These are phyloP conservation scores for Candida mattraensis DNA, from an alignment of 805 yeast genomes.

Conservation along the genomic window DNA sequence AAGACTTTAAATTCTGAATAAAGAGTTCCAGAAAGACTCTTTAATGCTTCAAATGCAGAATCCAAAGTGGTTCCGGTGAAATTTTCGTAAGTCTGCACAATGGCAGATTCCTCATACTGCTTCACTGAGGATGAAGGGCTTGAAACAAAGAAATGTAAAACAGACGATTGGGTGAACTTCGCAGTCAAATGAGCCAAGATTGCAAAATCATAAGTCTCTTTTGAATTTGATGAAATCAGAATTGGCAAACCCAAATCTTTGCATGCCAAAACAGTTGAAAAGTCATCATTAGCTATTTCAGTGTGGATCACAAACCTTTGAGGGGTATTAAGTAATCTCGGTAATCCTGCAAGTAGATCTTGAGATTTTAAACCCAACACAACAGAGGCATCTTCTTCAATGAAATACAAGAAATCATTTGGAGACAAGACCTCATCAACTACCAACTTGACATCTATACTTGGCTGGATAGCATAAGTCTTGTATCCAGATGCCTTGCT, in stretches of 20 bases:
- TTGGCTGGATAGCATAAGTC: constrained; percentile 18
- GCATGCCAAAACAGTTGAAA: constrained; percentile 64
- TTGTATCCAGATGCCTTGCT: constrained; percentile 13
- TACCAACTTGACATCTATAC: constrained; percentile 1
- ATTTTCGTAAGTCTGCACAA: constrained; percentile 16
- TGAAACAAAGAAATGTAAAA: constrained; percentile 65
- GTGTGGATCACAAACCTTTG: constrained; percentile 56
- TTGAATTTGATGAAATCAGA: constrained; percentile 61
- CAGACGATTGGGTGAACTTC: constrained; percentile 48
- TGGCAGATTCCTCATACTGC: constrained; percentile 5
- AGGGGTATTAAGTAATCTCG: constrained; percentile 46
- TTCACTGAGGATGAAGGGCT: constrained; percentile 11
- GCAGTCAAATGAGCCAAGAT: constrained; percentile 61
- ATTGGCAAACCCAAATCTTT: constrained; percentile 67
- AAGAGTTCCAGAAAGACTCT: constrained; percentile 27
- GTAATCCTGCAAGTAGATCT: constrained; percentile 58
- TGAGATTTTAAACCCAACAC: constrained; percentile 54
- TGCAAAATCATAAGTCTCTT: constrained; percentile 55
- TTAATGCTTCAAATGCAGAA: constrained; percentile 33
- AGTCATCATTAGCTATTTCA: constrained; percentile 60
- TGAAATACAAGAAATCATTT: constrained; percentile 54
- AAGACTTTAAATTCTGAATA: constrained; percentile 42
- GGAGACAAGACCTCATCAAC: constrained; percentile 28
- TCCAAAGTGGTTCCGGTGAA: constrained; percentile 32
- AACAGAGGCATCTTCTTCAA: constrained; percentile 38